Conservation (phyloP, 768 basidiomycete species). For the Hortiboletus flavorubellus region DNA sequence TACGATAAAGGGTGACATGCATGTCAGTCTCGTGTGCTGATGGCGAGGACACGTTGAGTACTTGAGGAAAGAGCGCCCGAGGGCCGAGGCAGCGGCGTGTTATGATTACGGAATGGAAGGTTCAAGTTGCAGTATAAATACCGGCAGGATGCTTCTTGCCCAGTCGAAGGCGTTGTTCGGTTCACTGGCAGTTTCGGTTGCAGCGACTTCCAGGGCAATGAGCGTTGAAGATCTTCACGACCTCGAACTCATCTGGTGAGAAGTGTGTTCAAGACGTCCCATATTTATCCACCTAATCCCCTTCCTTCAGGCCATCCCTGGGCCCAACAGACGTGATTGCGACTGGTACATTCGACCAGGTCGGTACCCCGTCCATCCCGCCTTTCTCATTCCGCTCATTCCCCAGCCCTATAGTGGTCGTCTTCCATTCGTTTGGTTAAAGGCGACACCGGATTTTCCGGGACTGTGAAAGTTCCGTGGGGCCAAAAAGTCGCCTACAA, state of each 20-base stretch:
- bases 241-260: constrained; percentile 52
- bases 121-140: constrained; percentile 21
- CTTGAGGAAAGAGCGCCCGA: neutral
- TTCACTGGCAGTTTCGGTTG: constrained; percentile 17
- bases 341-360: constrained; percentile 78
- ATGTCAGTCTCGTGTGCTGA: neutral
- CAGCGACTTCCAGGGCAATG: constrained; percentile 27
- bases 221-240: constrained; percentile 43
- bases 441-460: constrained; percentile 53
- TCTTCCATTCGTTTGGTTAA: constrained; percentile 53
- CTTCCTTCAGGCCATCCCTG: constrained; percentile 50
- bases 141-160: neutral
- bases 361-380: constrained; percentile 32
- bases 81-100: constrained; percentile 4
- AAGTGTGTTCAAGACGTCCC: constrained; percentile 15
- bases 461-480: constrained; percentile 55
- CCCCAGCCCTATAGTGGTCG: constrained; percentile 48
- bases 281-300: neutral
- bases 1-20: neutral
- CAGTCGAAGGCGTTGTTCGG: neutral
- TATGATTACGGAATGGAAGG: constrained; percentile 21
- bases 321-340: constrained; percentile 58
- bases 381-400: constrained; percentile 4
- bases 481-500: constrained; percentile 67
- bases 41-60: constrained; percentile 12